A percentile compares a stretch with the other conserved stretches of the same genome.
phyloP scores from a whole-genome alignment of 2,329 filamentous ascomycete genomes.

The Talaromyces verruculosus region DNA sequence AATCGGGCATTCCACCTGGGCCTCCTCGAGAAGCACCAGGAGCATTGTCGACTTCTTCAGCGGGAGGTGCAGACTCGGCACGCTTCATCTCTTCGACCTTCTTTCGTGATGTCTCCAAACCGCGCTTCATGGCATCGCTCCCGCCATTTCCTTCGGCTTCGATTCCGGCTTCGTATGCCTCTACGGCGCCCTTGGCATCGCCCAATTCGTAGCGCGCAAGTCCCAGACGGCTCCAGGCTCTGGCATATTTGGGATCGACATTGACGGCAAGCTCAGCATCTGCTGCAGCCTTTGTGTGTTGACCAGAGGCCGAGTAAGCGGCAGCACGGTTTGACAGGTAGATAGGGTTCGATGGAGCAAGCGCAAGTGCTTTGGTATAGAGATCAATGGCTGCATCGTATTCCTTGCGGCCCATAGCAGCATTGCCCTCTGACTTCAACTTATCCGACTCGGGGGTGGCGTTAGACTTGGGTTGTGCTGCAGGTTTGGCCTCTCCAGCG shows the following conservation, averaged over 20 bases:
- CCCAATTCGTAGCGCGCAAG: conserved; percentile 89
- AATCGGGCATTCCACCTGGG: conserved; percentile 66
- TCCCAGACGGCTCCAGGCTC: conserved; percentile 92
- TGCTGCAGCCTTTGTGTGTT: conserved; percentile 78
- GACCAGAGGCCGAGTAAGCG: conserved; percentile 78
- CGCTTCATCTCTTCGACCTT: conserved; percentile 76
- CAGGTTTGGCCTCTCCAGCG: conserved; percentile 22
- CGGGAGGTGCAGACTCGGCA: conserved; percentile 52
- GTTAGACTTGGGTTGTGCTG: conserved; percentile 42
- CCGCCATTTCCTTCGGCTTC: conserved; percentile 91
- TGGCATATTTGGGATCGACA: conserved; percentile 89
- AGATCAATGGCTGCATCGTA: conserved; percentile 77
- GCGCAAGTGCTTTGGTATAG: conserved; percentile 81
- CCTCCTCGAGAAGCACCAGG: conserved; percentile 49
- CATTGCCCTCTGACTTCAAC: conserved; percentile 88
- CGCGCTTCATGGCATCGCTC: conserved; percentile 96
- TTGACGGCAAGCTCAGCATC: conserved; percentile 90
- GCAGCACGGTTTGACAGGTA: conserved; percentile 97
- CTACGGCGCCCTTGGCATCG: conserved; percentile 87
- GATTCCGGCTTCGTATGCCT: conserved; percentile 90
- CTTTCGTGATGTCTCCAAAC: conserved; percentile 87
- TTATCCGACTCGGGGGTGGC: conserved; percentile 72
- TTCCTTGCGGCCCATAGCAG: conserved; percentile 92
- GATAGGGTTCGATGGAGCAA: conserved; percentile 84
- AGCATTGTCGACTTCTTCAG: conserved; percentile 54